Evolutionary conservation across 106 monocot genomes (phyloP).

Genomic region (Posidonia australis): DNA sequence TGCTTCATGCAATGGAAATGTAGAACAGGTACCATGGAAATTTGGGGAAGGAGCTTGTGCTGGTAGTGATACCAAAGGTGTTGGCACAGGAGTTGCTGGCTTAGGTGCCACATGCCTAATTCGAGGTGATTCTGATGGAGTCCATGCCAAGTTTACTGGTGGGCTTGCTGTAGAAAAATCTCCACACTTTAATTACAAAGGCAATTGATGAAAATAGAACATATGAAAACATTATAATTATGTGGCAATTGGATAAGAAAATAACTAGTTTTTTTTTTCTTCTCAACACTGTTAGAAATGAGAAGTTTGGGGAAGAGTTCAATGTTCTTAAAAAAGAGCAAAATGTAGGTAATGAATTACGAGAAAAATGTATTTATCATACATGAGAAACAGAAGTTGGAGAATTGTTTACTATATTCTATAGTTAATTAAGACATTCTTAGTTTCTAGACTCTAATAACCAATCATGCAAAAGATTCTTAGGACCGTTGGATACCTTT

Average conservation of each 20-base stretch:
- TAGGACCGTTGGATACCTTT: not conserved
- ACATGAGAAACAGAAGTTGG: not conserved
- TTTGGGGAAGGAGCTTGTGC: not conserved
- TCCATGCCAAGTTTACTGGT: not conserved
- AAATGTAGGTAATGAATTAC: not conserved
- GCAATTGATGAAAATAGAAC: not conserved
- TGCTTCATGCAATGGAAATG: not conserved
- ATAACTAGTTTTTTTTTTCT: not conserved
- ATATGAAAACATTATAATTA: not conserved
- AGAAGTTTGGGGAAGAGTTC: not conserved
- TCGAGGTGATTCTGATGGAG: not conserved
- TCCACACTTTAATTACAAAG: not conserved
- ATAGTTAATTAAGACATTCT: too few relatives aligned
- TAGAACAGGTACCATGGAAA: not conserved
- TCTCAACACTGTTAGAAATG: not conserved
- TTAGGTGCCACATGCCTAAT: not conserved
- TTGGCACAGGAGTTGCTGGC: not conserved
- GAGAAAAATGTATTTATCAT: not conserved
- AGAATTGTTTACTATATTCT: not conserved
- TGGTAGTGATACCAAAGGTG: not conserved
- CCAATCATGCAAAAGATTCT: not conserved
- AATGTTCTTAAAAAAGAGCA: not conserved
- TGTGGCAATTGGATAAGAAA: not conserved
- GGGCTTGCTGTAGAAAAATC: not conserved
- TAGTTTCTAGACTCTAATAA: too few relatives aligned